phyloP scores from a whole-genome alignment of 345 rosid genomes.

The Viola odorata region DNA sequence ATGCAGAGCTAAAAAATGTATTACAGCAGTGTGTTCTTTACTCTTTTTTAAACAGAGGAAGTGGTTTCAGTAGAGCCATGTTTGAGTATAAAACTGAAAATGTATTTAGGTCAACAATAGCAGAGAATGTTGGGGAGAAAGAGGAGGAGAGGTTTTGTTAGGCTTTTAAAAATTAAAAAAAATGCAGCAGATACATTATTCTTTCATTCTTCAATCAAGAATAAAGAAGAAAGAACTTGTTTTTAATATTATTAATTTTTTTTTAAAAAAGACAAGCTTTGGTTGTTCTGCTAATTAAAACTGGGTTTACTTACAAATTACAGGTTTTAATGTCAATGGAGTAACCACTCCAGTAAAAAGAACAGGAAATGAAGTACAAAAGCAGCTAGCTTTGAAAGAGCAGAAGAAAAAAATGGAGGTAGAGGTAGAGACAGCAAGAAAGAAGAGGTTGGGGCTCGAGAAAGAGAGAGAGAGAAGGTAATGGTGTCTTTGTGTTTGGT shows the following conservation, averaged over 20 bases:
- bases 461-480: conserved; percentile 28
- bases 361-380: too few relatives aligned
- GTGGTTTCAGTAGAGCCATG: too few relatives aligned
- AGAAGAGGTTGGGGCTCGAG: conserved; percentile 42
- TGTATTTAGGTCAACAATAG: not conserved
- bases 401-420: not conserved
- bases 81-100: conserved; percentile 4
- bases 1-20: not conserved
- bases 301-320: too few relatives aligned
- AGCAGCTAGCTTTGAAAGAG: not conserved
- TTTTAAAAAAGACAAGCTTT: too few relatives aligned
- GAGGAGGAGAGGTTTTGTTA: not conserved
- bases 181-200: too few relatives aligned
- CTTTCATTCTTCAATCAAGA: too few relatives aligned
- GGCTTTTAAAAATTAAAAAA: not conserved
- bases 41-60: not conserved
- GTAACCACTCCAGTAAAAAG: too few relatives aligned
- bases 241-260: too few relatives aligned
- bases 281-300: too few relatives aligned
- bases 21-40: too few relatives aligned
- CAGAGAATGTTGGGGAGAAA: not conserved
- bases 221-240: too few relatives aligned
- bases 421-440: not conserved
- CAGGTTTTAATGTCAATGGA: too few relatives aligned
- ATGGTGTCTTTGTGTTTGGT: conserved; percentile 14